Base-by-base conservation (phyloP, 441 rosid species). In the Breynia disticha region DNA sequence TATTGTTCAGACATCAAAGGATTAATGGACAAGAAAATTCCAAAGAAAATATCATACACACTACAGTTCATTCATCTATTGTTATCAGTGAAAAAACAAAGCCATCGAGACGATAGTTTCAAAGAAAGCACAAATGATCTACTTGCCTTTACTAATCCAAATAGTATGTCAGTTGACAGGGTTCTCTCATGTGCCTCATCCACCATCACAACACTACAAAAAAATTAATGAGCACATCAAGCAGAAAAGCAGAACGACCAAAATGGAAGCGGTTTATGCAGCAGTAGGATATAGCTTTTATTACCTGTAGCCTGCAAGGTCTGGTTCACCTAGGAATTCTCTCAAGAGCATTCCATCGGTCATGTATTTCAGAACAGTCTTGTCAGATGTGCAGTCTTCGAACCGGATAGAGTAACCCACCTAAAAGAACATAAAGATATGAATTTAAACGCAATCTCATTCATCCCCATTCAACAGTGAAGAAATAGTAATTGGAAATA, bases 111-210 rank as follows among this genome's bases (percentile, higher is more conserved):
- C 12, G 11, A 9, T 39, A 39, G 43, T 14, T 14, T 39, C 14
- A 39, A 9, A 14, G 2, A 3, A 39, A 39, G 12, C 39, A 44
- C 45, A 41, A 24, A 44, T 44, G 21, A 52, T 46, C 21, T 52
- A 68, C 86, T 74, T 78, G 74, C 97, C 93, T 93, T 89, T 28
- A 89, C 90, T 65, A 93, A 67, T 61, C 96, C 99, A 54, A 94
- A 90, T 35, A 93, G 78, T 50, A 94, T 89, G 71, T 94, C 99
- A 2, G 97, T 94, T 15, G 97, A 89, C 65, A 94, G 67, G 21
- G 97, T 94, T 72, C 99, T 89, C 75, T 94, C 99, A 69, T 94
- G 99, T 5, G 99, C 97, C 81, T 90, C 99, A 55, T 94, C 99
- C 67, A 94, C 97, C 87, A 94, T 89, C 59, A 94, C 76, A 35